phyloP scores from a whole-genome alignment of 768 basidiomycete genomes.

The Chalciporus piperatus region DNA sequence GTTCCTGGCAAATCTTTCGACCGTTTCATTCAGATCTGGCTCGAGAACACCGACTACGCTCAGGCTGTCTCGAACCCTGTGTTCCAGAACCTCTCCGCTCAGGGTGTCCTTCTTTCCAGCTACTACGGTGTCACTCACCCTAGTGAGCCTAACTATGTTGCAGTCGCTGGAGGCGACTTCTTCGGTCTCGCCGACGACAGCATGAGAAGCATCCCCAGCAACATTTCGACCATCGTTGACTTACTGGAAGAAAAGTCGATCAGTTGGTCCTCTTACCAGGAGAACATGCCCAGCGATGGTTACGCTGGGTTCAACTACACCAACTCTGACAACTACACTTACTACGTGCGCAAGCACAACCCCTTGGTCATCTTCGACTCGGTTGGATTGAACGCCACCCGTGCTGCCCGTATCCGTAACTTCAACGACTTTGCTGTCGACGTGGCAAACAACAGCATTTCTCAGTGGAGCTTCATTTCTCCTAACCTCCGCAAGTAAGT shows the following conservation, averaged over 20 bases:
- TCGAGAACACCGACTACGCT: conserved; percentile 60
- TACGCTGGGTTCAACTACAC: conserved; percentile 39
- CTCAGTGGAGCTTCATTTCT: conserved; percentile 63
- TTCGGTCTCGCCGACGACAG: conserved; percentile 47
- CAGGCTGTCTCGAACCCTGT: conserved; percentile 25
- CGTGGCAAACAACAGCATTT: conserved; percentile 43
- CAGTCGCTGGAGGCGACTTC: conserved; percentile 51
- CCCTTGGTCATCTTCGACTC: conserved; percentile 52
- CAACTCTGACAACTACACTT: conserved; percentile 38
- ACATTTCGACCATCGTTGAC: conserved; percentile 58
- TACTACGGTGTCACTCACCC: conserved; percentile 55
- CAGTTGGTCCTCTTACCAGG: conserved; percentile 62
- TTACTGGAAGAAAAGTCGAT: conserved; percentile 55
- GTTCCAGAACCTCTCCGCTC: conserved; percentile 39
- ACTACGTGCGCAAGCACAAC: conserved; percentile 58
- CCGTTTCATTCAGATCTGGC: conserved; percentile 54
- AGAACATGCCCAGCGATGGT: conserved; percentile 53
- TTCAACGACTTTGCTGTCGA: conserved; percentile 64
- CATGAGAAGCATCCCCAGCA: conserved; percentile 33
- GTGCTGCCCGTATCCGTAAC: conserved; percentile 48
- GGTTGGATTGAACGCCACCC: conserved; percentile 39
- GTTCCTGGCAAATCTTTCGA: conserved; percentile 45
- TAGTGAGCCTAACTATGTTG: conserved; percentile 59
- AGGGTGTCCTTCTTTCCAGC: conserved; percentile 48
- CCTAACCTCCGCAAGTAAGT: conserved; percentile 47